Conservation (phyloP, 176 grass and related monocot species). For the Eremochloa ophiuroides region DNA sequence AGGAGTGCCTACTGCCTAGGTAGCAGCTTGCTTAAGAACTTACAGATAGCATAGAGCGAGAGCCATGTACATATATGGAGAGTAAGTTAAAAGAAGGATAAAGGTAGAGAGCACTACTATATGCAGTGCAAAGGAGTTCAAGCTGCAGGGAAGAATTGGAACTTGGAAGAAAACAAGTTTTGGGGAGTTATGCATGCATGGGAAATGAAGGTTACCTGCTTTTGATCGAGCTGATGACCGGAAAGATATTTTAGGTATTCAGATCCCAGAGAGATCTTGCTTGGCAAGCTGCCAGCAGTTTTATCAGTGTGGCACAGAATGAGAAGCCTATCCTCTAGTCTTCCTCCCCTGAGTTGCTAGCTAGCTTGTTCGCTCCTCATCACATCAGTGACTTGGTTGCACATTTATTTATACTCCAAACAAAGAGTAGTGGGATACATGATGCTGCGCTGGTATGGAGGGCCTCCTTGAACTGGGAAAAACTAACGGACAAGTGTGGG, state of each 20-base stretch:
- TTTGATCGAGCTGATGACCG: background rate
- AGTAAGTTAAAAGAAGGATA: background rate
- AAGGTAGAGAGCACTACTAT: background rate
- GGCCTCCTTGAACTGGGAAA: conserved; percentile 15
- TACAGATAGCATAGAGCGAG: background rate
- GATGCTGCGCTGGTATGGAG: conserved; percentile 26
- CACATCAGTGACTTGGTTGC: background rate
- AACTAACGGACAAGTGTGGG: conserved; percentile 36
- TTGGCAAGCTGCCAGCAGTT: background rate
- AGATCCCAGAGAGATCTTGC: background rate
- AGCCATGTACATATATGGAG: background rate
- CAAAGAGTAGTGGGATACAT: conserved; percentile 26
- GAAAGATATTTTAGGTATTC: background rate
- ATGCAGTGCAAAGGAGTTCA: background rate
- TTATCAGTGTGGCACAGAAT: background rate
- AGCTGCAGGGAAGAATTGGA: background rate
- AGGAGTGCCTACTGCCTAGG: no score
- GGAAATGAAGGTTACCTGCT: background rate
- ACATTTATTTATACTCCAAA: conserved; percentile 1
- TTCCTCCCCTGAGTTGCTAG: background rate
- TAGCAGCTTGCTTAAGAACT: background rate
- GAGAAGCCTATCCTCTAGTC: background rate
- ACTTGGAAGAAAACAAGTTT: background rate
- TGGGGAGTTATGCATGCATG: background rate
- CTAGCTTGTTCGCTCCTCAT: background rate